Base-by-base conservation (phyloP, 176 grass and related monocot genomes). In the Aegilops umbellulata region DNA sequence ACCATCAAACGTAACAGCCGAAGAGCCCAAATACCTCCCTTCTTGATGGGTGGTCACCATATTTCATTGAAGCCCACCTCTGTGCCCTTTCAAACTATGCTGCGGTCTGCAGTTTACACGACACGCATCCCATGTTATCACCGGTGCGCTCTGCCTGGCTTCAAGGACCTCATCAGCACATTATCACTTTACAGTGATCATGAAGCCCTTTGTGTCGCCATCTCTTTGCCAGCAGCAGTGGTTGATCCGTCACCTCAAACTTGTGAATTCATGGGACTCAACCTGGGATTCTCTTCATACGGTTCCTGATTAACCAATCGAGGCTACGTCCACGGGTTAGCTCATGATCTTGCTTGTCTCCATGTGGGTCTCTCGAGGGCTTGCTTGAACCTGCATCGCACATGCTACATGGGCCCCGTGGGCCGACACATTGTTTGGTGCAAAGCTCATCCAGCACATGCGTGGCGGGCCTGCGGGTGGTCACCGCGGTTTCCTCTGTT, bases 201-300 rank as follows among this genome's bases (percentile, higher is more conserved):
- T 80, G 8, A 47, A 74, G 83, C 29, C 77, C 60, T 67, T 75
- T 76, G 67, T 74, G 46, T 31, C 66, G 34, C 35, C 61, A 27
- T 53, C 49, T 68, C 76, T 75, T 74, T 73, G 80, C 60, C 47
- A 44, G 76, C 49, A 47, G 32, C 55, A 62, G 84, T 76, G 35
- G 89, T 67, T 91, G 76, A 87, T 76, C 81, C 73, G 12, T 91
- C 89, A 87, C 76, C 62, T 69, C 47, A 67, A 75, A 12, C 74
- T n/a, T 26, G 63, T 20, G 44, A 34, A 29, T 30, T 66, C 80
- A 84, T 83, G 36, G 62, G 44, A 82, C 44, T 76, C 85, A 27
- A 74, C 68, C 69, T 69, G 65, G 69, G 69, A 41, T 55, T 19
- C 74, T 80, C 35, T 51, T 49, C 47, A 32, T 55, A 17, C 12